Conservation (phyloP, 2,329 filamentous ascomycete genomes). For the Erysiphe pulchra region DNA sequence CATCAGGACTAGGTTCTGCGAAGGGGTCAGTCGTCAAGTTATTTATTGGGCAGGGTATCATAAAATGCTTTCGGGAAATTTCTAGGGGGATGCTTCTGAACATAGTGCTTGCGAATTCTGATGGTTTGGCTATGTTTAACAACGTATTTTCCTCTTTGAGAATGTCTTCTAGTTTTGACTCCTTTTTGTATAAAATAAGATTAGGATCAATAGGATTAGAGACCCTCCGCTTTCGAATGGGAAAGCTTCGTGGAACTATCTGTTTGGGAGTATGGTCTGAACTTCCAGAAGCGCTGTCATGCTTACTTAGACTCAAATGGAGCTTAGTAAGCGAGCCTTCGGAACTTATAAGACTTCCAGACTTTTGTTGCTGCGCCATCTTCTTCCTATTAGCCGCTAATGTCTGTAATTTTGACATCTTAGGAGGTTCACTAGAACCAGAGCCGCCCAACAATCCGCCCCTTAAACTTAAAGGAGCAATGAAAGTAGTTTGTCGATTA, state of each 20-base stretch:
- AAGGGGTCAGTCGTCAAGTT: constrained; percentile 33
- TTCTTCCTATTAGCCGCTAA: constrained; percentile 68
- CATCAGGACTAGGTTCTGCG: constrained; percentile 71
- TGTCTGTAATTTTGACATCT: constrained; percentile 75
- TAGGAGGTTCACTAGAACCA: constrained; percentile 28
- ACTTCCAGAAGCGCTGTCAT: not conserved
- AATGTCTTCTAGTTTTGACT: constrained; percentile 1
- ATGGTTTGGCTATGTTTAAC: constrained; percentile 13
- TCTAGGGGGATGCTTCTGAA: constrained; percentile 14
- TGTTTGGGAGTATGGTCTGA: not conserved
- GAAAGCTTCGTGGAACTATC: constrained; percentile 7
- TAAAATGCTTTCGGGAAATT: constrained; percentile 9
- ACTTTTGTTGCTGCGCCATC: constrained; percentile 40
- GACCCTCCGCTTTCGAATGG: constrained; percentile 12
- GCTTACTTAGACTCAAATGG: constrained; percentile 1
- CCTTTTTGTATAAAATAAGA: constrained; percentile 2
- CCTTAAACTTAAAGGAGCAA: constrained; percentile 29
- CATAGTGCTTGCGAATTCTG: constrained; percentile 17
- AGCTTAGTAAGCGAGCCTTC: constrained; percentile 10
- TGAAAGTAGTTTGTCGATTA: constrained; percentile 36
- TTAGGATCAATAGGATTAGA: constrained; percentile 12
- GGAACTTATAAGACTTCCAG: constrained; percentile 1
- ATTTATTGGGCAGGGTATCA: constrained; percentile 16
- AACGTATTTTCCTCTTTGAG: constrained; percentile 3
- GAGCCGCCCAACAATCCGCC: constrained; percentile 60